Evolutionary conservation across 352 stramenopile genomes (phyloP), one percentile per base, ranked within the genome.

Genomic region (Phytophthora citrophthora): DNA sequence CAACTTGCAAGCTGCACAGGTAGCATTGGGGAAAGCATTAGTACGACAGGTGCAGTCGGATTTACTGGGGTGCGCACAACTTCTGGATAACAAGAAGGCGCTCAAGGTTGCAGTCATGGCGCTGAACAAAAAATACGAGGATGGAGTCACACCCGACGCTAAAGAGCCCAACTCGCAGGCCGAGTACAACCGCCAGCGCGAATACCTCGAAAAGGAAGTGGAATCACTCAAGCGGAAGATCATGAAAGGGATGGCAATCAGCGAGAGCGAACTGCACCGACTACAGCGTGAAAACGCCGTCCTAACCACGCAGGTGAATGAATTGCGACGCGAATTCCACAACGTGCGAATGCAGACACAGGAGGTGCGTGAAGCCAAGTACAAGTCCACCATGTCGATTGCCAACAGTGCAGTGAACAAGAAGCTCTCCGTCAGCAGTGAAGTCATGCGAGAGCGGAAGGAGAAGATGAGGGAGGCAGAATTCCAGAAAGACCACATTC

Each of bases 141-240:
- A 94, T 23, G 77, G 72, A 11, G 79, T 94, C 15, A 74, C 69
- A 3, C 70, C 78, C 9, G 88, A 93, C 32, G 77, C 81, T 9
- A 94, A 95, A 54, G 91, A 97, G 49, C 77, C 87, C n/a, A 94
- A 96, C 65, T 95, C 95, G 0, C 89, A 96, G 59, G 76, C 79
- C 12, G 90, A 98, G 67, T 98, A 95, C 68, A 90, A 93, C 26
- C 83, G 91, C n/a, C 94, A 97, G 64, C 86, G 89, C 16, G 82
- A 97, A 53, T 98, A 96, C 55, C 73, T 98, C 27, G 93, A 97
- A 65, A 91, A 94, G 45, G 93, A 92, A 39, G 82, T 98, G 0
- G 78, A 93, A 51, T 88, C 79, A 13, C 80, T 98, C n/a, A 96
- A 97, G 73, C 75, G 86, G 26, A 96, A 94, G 70, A 91, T 96